Conservation (phyloP, 345 rosid genomes). For the Rubroshorea leprosula region DNA sequence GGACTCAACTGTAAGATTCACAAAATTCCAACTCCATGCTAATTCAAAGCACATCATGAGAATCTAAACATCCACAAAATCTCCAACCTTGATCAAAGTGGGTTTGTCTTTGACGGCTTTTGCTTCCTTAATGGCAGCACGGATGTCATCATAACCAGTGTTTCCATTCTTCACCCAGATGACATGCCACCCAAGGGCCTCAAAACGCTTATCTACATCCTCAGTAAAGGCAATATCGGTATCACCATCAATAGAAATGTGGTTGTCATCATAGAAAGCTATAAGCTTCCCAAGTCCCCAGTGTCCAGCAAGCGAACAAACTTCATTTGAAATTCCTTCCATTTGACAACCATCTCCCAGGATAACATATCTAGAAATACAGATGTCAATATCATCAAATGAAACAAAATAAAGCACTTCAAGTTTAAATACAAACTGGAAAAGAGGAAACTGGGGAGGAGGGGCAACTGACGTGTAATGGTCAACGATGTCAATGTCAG, state of each 20-base stretch:
- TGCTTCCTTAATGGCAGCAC: constrained; percentile 98
- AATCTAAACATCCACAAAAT: neutral
- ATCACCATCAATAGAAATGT: constrained; percentile 97
- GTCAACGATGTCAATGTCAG: constrained; percentile 60
- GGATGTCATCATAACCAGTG: constrained; percentile 96
- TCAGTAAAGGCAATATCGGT: constrained; percentile 98
- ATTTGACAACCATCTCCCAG: constrained; percentile 98
- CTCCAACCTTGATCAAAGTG: constrained; percentile 69
- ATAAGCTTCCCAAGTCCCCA: constrained; percentile 99
- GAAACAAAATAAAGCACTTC: neutral
- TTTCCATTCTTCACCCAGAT: constrained; percentile 99
- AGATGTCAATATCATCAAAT: neutral
- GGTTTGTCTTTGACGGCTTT: constrained; percentile 95
- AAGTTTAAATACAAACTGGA: neutral
- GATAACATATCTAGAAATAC: constrained; percentile 52
- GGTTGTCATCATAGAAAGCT: constrained; percentile 98
- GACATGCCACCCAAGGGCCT: constrained; percentile 99
- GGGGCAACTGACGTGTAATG: constrained; percentile 61
- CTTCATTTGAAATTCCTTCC: constrained; percentile 97
- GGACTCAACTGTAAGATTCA: constrained; percentile 18
- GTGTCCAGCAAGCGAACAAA: constrained; percentile 87
- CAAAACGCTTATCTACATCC: constrained; percentile 73
- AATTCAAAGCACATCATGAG: neutral
- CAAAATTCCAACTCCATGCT: constrained; percentile 18
- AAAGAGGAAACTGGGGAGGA: neutral